Evolutionary conservation across 768 basidiomycete genomes (phyloP).

Genomic region (Boletus subcaerulescens): DNA sequence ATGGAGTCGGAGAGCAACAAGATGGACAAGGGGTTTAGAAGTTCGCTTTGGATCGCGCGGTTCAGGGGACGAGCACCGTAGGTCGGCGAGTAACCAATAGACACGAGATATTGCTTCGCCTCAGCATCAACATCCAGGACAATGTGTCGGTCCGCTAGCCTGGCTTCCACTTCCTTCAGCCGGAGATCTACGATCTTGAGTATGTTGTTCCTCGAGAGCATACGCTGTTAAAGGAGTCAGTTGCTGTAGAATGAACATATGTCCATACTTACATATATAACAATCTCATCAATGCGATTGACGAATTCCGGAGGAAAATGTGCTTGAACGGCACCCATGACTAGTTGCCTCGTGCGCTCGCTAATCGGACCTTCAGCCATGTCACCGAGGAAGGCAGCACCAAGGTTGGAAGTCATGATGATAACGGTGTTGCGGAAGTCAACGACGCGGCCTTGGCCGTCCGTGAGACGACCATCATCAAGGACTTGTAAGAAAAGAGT

Average conservation of each 20-base stretch:
- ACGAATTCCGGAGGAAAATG: conserved; percentile 95
- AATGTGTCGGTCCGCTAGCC: conserved; percentile 80
- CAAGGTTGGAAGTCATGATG: conserved; percentile 93
- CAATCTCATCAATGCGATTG: conserved; percentile 84
- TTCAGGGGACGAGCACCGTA: conserved; percentile 95
- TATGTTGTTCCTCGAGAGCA: conserved; percentile 73
- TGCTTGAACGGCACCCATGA: conserved; percentile 73
- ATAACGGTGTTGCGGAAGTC: conserved; percentile 92
- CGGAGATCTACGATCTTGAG: conserved; percentile 87
- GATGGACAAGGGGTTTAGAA: conserved; percentile 87
- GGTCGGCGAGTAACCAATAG: conserved; percentile 71
- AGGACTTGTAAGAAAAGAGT: conserved; percentile 80
- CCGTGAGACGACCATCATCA: conserved; percentile 89
- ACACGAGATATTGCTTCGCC: conserved; percentile 72
- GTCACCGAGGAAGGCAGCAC: conserved; percentile 72
- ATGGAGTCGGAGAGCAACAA: conserved; percentile 82
- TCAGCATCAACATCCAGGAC: conserved; percentile 70
- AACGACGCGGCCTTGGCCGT: conserved; percentile 86
- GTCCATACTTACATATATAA: conserved; percentile 53
- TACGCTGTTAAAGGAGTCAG: conserved; percentile 51
- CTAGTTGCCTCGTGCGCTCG: conserved; percentile 55
- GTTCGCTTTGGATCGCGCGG: conserved; percentile 86
- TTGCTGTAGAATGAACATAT: background rate
- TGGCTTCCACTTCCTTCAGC: conserved; percentile 78
- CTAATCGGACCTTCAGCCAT: conserved; percentile 70